Conservation (phyloP, 148 eudicot species). For the Camellia sinensis region DNA sequence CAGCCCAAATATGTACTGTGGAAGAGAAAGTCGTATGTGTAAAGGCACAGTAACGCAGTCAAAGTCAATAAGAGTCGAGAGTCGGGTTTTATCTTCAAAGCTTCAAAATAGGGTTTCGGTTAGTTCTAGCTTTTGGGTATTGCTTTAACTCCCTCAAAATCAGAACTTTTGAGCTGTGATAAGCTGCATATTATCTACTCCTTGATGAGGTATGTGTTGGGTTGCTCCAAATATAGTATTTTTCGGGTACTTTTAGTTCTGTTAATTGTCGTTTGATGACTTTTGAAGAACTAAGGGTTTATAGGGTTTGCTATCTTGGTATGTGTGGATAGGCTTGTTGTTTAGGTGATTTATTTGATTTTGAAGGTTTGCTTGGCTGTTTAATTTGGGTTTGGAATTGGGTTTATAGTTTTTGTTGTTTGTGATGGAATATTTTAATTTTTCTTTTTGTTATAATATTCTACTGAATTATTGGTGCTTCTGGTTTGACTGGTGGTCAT, state of each 20-base stretch:
- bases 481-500: not conserved
- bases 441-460: not conserved
- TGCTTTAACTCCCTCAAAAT: not conserved
- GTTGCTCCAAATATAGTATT: not conserved
- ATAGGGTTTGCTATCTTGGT: not conserved
- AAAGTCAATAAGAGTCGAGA: constrained; percentile 28
- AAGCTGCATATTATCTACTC: not conserved
- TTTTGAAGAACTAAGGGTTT: not conserved
- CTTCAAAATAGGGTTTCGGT: not conserved
- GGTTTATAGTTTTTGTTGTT: not conserved
- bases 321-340: not conserved
- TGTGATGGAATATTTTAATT: not conserved
- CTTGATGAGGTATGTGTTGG: constrained; percentile 7
- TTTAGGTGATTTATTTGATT: not conserved
- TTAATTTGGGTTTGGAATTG: not conserved
- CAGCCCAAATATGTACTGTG: too few species aligned
- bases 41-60: not conserved
- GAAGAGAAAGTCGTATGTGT: too few species aligned
- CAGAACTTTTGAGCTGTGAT: not conserved
- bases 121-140: constrained; percentile 7
- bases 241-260: not conserved
- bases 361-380: not conserved
- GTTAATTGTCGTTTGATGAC: not conserved
- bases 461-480: not conserved
- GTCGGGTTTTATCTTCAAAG: constrained; percentile 26